Percentiles rank a stretch among this genome's conserved stretches.
phyloP scores from a whole-genome alignment of 768 basidiomycete species.

The Boletus rex-veris region DNA sequence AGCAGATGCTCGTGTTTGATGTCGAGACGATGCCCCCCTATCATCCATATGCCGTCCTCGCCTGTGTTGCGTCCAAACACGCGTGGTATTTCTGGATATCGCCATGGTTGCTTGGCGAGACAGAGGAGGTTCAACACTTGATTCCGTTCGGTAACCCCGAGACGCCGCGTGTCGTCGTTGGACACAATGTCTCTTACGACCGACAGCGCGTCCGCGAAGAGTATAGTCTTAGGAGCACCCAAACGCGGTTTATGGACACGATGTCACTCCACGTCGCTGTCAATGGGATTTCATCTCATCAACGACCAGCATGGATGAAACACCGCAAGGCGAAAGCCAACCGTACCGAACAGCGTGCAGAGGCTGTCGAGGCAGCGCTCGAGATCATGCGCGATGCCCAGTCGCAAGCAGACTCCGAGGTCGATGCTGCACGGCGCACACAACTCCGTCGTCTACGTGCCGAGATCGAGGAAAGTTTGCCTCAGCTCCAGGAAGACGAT shows the following conservation, averaged over 20 bases:
- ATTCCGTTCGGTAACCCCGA: slow-evolving; percentile 64
- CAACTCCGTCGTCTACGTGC: slow-evolving; percentile 38
- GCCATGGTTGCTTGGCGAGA: slow-evolving; percentile 78
- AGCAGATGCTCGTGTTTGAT: slow-evolving; percentile 83
- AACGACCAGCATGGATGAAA: slow-evolving; percentile 90
- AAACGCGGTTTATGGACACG: slow-evolving; percentile 87
- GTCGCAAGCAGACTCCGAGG: slow-evolving; percentile 36
- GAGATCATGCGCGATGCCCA: slow-evolving; percentile 46
- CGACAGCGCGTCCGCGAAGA: slow-evolving; percentile 80
- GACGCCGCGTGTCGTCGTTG: slow-evolving; percentile 67
- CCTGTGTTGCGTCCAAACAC: slow-evolving; percentile 75
- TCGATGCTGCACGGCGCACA: slow-evolving; percentile 34
- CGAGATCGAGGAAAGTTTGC: slow-evolving; percentile 41
- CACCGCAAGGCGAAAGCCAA: slow-evolving; percentile 68
- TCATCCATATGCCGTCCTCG: slow-evolving; percentile 81
- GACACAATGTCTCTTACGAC: slow-evolving; percentile 96
- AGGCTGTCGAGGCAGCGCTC: slow-evolving; percentile 62
- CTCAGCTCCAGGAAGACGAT: slow-evolving; percentile 34
- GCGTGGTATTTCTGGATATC: slow-evolving; percentile 98
- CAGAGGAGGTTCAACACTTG: slow-evolving; percentile 58
- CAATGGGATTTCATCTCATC: slow-evolving; percentile 91
- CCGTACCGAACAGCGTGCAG: slow-evolving; percentile 52
- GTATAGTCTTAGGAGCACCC: slow-evolving; percentile 63
- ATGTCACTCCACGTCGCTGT: slow-evolving; percentile 94
- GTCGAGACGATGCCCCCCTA: slow-evolving; percentile 89